Evolutionary conservation across 176 grass and related monocot species (phyloP).

Genomic region (Oryza australiensis): DNA sequence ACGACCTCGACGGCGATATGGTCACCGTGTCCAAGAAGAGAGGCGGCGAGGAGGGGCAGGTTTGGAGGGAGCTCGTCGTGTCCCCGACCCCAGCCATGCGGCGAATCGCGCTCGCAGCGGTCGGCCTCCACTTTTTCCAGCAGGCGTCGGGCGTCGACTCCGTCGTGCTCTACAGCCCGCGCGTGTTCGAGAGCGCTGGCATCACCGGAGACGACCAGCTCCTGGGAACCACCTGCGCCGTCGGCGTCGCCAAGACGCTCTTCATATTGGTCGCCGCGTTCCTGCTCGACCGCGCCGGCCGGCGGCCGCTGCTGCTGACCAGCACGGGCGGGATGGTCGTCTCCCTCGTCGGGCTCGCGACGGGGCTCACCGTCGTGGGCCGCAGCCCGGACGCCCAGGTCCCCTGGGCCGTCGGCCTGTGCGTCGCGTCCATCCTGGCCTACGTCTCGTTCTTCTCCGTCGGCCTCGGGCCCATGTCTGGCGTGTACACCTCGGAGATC

Average conservation of each 20-base stretch:
- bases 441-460: constrained; percentile 61
- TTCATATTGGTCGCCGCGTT: constrained; percentile 49
- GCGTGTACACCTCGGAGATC: constrained; percentile 61
- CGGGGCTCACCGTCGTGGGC: constrained; percentile 46
- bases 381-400: not conserved
- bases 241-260: constrained; percentile 59
- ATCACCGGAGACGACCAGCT: constrained; percentile 32
- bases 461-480: constrained; percentile 54
- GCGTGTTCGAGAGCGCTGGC: constrained; percentile 59
- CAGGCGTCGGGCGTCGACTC: constrained; percentile 64
- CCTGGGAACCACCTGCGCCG: constrained; percentile 52
- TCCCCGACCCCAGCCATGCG: constrained; percentile 44
- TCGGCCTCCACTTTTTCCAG: constrained; percentile 65
- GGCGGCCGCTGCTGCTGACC: constrained; percentile 55
- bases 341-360: constrained; percentile 45
- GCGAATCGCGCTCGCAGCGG: constrained; percentile 42
- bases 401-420: constrained; percentile 50
- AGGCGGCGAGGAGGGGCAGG: constrained; percentile 34
- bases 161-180: constrained; percentile 71
- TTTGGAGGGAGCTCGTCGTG: constrained; percentile 62
- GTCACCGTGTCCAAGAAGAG: constrained; percentile 35
- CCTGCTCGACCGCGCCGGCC: constrained; percentile 66
- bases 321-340: constrained; percentile 44
- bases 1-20: constrained; percentile 42
- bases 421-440: constrained; percentile 43